A percentile compares a stretch with the other conserved stretches of the same genome.
Conservation (phyloP, 441 rosid genomes). For the Eugenia klotzschiana region DNA sequence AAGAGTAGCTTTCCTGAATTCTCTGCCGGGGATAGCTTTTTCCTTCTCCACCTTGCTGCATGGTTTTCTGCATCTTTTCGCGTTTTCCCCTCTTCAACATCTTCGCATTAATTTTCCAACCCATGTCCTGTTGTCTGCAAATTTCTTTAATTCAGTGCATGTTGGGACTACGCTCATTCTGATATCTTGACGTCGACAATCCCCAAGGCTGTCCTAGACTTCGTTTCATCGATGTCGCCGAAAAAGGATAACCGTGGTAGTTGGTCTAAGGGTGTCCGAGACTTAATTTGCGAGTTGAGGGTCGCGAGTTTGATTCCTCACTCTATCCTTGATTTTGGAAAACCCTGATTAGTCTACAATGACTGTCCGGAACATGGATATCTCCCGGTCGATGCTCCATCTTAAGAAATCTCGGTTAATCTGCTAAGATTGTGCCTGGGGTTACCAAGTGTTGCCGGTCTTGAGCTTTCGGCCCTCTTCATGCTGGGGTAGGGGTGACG, state of each 20-base stretch:
- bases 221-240: background rate
- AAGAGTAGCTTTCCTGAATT: background rate
- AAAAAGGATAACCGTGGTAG: background rate
- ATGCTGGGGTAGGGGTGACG: background rate
- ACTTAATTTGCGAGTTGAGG: background rate
- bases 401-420: background rate
- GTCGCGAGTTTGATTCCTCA: background rate
- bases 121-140: background rate
- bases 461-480: background rate
- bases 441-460: background rate
- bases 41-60: background rate
- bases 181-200: background rate
- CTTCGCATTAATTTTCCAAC: background rate
- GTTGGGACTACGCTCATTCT: background rate
- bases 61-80: background rate
- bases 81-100: background rate
- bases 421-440: background rate
- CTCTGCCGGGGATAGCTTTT: background rate
- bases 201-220: background rate
- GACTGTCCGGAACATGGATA: background rate
- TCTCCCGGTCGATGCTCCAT: background rate
- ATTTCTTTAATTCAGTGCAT: background rate
- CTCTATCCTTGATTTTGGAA: background rate
- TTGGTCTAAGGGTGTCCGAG: background rate
- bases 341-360: background rate